phyloP scores from a whole-genome alignment of 2,329 filamentous ascomycete species.

The Lecanicillium sp. region DNA sequence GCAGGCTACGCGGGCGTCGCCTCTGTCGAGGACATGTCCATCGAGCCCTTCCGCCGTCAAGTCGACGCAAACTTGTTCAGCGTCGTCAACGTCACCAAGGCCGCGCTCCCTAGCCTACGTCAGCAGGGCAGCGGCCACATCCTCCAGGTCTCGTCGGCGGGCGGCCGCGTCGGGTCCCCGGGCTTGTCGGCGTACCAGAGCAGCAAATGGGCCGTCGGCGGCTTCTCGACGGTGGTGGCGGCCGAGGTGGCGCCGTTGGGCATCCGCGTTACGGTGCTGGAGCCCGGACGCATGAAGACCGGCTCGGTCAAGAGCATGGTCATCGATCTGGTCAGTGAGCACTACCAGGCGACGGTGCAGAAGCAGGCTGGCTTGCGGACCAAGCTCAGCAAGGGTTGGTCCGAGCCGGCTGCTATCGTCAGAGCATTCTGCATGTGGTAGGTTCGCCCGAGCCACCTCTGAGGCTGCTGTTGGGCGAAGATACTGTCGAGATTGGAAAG shows the following conservation, averaged over 20 bases:
- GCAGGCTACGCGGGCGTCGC: conserved; percentile 51
- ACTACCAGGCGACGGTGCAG: conserved; percentile 32
- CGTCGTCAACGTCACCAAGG: conserved; percentile 45
- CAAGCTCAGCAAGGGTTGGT: background rate
- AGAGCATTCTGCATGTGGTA: conserved; percentile 4
- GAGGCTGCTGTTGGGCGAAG: conserved; percentile 26
- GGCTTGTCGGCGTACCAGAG: conserved; percentile 32
- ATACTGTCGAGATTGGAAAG: conserved; percentile 22
- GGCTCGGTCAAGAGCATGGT: conserved; percentile 32
- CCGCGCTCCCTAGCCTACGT: conserved; percentile 30
- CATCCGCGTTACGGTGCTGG: conserved; percentile 33
- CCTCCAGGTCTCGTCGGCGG: conserved; percentile 35
- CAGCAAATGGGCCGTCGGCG: conserved; percentile 34
- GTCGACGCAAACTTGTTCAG: conserved; percentile 58
- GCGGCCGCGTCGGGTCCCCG: conserved; percentile 29
- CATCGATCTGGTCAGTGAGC: conserved; percentile 24
- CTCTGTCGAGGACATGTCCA: conserved; percentile 45
- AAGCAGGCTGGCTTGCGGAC: background rate
- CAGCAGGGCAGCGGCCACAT: conserved; percentile 27
- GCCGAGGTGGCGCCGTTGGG: conserved; percentile 32
- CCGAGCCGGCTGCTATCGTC: conserved; percentile 5
- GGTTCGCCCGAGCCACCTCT: conserved; percentile 20
- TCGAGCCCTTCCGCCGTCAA: conserved; percentile 43
- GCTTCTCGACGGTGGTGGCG: conserved; percentile 31
- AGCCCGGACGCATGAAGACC: conserved; percentile 36